Evolutionary conservation across 1,139 yeast species (phyloP).

Genomic region (Geotrichum klebahnii): DNA sequence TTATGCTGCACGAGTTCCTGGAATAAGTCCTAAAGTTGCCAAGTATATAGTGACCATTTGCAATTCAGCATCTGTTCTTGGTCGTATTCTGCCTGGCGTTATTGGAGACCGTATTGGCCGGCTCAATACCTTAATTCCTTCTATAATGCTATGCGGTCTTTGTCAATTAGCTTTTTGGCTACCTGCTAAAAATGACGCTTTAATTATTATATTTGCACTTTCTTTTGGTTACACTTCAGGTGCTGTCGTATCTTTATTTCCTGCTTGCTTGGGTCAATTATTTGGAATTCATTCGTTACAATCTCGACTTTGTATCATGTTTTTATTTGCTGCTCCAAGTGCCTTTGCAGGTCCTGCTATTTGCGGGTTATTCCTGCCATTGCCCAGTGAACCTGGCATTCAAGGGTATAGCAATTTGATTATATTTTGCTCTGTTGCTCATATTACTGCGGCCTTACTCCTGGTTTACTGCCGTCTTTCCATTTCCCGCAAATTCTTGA

Average conservation of each 20-base stretch:
- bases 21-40: conserved; percentile 28
- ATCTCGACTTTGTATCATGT: conserved; percentile 54
- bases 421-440: conserved; percentile 28
- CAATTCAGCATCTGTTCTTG: conserved; percentile 48
- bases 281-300: conserved; percentile 43
- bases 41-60: conserved; percentile 45
- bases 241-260: conserved; percentile 41
- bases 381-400: conserved; percentile 22
- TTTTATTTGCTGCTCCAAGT: conserved; percentile 50
- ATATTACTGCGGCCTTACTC: conserved; percentile 24
- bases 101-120: conserved; percentile 49
- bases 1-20: conserved; percentile 26
- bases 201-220: conserved; percentile 41
- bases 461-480: conserved; percentile 25
- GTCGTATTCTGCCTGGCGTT: conserved; percentile 49
- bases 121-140: conserved; percentile 43
- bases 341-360: conserved; percentile 50
- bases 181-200: conserved; percentile 27
- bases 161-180: conserved; percentile 33
- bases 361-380: conserved; percentile 44
- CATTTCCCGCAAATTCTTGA: conserved; percentile 25
- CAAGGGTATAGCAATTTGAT: conserved; percentile 26
- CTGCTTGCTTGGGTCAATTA: conserved; percentile 47
- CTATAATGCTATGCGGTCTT: conserved; percentile 30
- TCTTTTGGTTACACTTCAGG: conserved; percentile 49